Evolutionary conservation across 75 land plant genomes (phyloP), one percentile per base, ranked within the genome.

Genomic region (Azolla pinnata): DNA sequence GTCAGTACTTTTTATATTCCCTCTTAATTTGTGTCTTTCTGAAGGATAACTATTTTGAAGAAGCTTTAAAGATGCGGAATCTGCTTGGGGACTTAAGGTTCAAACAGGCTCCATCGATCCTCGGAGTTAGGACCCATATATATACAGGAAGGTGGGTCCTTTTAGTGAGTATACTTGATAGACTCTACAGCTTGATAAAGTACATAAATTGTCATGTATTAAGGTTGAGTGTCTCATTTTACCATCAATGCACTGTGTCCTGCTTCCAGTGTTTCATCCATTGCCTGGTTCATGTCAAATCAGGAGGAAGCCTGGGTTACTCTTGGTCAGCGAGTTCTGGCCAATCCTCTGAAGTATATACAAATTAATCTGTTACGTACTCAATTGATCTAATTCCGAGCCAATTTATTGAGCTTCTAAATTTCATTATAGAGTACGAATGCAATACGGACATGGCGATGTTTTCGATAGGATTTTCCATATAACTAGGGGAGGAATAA

Each of bases 371-470:
- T n/a, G n/a, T n/a, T n/a, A n/a, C n/a, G n/a, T n/a, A n/a, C n/a
- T n/a, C n/a, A n/a, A n/a, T n/a, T n/a, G n/a, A n/a, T n/a, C n/a
- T n/a, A n/a, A n/a, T n/a, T n/a, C n/a, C n/a, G n/a, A n/a, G n/a
- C n/a, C n/a, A n/a, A n/a, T n/a, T n/a, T n/a, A n/a, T n/a, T n/a
- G n/a, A n/a, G n/a, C n/a, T 12, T 33, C 2, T 25, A 14, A 28
- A 1, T 49, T 35, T 29, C 21, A 48, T 17, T 70, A 28, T 64
- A 89, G 96, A 61, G 96, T 87, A 32, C 73, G 96, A 20, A 83
- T 89, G 91, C 96, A 89, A 33, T 89, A 89, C 70, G 96, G 95
- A 0, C 96, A 89, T 76, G 92, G 92, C 26, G 96, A 89, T 81
- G 96, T 89, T 16, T 89, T 89, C 69, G 96, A 89, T 58, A 70